These are phyloP conservation scores for Termitomyces sp. DNA, from an alignment of 768 basidiomycete genomes.

Conservation along the genomic window DNA sequence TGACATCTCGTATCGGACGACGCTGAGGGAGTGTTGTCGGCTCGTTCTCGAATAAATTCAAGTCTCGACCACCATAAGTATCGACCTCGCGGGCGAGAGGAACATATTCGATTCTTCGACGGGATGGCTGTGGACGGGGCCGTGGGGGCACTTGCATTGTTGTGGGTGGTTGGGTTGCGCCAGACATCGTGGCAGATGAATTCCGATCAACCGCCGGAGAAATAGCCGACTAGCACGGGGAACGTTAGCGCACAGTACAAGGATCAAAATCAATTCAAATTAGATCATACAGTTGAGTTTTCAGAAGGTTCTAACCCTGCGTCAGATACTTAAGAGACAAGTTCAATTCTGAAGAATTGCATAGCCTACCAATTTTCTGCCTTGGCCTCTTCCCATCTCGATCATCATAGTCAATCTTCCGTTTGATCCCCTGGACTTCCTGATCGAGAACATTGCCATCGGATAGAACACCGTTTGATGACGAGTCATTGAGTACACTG, in stretches of 20 bases:
- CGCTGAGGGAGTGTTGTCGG: conserved; percentile 44
- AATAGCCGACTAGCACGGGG: conserved; percentile 23
- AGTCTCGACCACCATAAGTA: conserved; percentile 78
- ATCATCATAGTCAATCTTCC: conserved; percentile 68
- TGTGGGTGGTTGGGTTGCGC: conserved; percentile 23
- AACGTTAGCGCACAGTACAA: conserved; percentile 3
- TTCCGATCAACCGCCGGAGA: conserved; percentile 24
- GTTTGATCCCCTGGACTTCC: conserved; percentile 65
- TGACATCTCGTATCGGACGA: conserved; percentile 64
- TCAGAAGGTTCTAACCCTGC: conserved; percentile 42
- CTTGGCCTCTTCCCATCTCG: conserved; percentile 65
- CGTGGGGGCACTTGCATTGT: conserved; percentile 28
- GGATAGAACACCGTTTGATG: conserved; percentile 11
- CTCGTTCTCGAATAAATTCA: conserved; percentile 64
- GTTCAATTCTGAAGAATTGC: conserved; percentile 2
- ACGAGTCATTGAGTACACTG: conserved; percentile 10
- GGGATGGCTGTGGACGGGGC: conserved; percentile 48
- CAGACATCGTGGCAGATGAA: conserved; percentile 21
- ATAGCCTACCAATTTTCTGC: conserved; percentile 64
- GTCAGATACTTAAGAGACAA: conserved; percentile 4
- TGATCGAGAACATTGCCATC: conserved; percentile 48
- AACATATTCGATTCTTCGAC: conserved; percentile 86
- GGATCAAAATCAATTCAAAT: conserved; percentile 10
- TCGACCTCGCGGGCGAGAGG: conserved; percentile 76
- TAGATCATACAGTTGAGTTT: conserved; percentile 36